Conservation (phyloP, 164 flowering plant species). For the Vitis labrusca region DNA sequence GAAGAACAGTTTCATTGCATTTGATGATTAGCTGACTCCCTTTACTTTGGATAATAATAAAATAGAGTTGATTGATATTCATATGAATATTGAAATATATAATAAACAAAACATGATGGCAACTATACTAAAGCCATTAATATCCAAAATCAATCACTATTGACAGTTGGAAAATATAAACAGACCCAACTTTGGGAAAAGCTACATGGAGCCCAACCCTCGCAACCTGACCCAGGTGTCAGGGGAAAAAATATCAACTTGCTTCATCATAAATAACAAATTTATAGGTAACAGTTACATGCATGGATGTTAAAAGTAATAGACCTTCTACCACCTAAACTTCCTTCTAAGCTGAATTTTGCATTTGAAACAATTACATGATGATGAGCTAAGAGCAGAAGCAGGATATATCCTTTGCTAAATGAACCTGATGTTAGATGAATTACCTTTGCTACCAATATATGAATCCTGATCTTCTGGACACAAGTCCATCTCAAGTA, state of each 20-base stretch:
- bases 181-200: background rate
- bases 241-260: too few relatives aligned
- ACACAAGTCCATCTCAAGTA: constrained; percentile 83
- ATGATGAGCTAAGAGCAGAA: background rate
- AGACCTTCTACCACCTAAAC: background rate
- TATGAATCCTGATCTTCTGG: constrained; percentile 48
- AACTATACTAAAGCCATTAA: background rate
- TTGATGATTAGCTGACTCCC: too few relatives aligned
- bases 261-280: background rate
- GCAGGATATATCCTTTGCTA: background rate
- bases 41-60: too few relatives aligned
- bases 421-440: background rate
- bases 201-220: too few relatives aligned
- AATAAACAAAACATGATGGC: background rate
- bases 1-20: too few relatives aligned
- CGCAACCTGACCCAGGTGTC: too few relatives aligned
- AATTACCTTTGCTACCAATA: constrained; percentile 53
- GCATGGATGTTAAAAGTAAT: background rate
- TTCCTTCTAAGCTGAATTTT: background rate
- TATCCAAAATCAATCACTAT: background rate
- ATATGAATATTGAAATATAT: background rate
- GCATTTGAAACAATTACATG: background rate
- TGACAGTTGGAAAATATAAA: background rate
- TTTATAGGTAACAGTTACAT: background rate
- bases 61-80: background rate